Base-by-base conservation (phyloP, 176 grass and related monocot species). In the Aegilops sharonensis region DNA sequence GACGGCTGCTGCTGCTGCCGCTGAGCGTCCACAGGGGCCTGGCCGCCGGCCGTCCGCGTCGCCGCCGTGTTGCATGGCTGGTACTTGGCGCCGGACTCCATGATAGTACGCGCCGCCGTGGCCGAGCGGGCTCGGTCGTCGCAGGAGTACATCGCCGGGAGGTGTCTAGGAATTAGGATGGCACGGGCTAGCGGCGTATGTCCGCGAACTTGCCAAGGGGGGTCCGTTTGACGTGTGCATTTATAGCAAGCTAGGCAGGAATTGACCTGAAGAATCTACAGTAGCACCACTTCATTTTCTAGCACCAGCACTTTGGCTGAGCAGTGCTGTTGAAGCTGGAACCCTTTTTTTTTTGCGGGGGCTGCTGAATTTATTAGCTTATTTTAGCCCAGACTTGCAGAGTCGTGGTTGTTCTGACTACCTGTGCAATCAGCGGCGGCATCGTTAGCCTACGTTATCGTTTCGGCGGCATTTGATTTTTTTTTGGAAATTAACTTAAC, bases 391-490 rank as follows among this genome's bases (percentile, higher is more conserved):
- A 2, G 34, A 5, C 8, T 34, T 37, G 18, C 36, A 71, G 18
- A 69, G 48, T 64, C 30, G 23, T 76, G 79, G 72, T 86, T 85
- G 88, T 78, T 90, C 20, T 86, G 84, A 90, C 79, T 66, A 59
- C 18, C 18, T n/a, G n/a, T 81, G 63, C 25, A 21, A 81, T 20
- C 61, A 20, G 7, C 14, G 24, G 45, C 42, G 15, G 12, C 61
- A 30, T 14, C 23, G 24, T 52, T 20, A 54, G 5, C 50, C 50
- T 54, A 54, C 50, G 50, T 54, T 54, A 54, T 54, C 50, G 6
- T 54, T 17, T 18, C 2, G 15, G 50, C 48, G 50, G 15, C 45
- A 7, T 54, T 54, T 17, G 12, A 13, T 17, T 17, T 6, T 17
- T 6, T 50, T 0, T 18, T 18, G 15, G 5, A 54, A 54, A 10